A percentile compares a stretch with the other conserved stretches of the same genome.
Evolutionary conservation across 768 basidiomycete genomes (phyloP).

Genomic region (Chalciporus pseudorubinellus): DNA sequence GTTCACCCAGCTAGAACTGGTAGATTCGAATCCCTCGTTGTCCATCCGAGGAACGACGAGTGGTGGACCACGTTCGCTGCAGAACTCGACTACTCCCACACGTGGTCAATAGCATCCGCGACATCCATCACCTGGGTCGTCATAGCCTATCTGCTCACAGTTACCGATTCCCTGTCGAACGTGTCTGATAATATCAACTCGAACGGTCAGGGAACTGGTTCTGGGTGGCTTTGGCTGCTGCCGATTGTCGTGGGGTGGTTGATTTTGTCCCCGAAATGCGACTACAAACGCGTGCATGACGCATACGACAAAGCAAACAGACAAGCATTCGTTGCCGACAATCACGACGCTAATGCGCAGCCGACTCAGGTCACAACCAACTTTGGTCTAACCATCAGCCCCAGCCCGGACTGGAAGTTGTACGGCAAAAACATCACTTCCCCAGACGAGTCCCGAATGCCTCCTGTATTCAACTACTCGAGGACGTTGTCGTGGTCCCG

Average conservation of each 20-base stretch:
- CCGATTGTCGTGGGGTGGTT: slow-evolving; percentile 42
- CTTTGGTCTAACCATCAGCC: slow-evolving; percentile 17
- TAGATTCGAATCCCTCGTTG: slow-evolving; percentile 40
- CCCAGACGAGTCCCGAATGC: slow-evolving; percentile 24
- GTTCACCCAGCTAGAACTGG: slow-evolving; percentile 25
- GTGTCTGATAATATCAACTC: slow-evolving; percentile 24
- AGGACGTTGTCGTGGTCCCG: slow-evolving; percentile 22
- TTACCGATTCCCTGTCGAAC: slow-evolving; percentile 15
- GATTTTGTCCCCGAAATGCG: slow-evolving; percentile 40
- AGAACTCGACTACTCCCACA: slow-evolving; percentile 38
- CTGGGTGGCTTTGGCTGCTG: slow-evolving; percentile 44
- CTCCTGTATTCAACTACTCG: slow-evolving; percentile 27
- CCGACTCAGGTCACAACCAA: background rate
- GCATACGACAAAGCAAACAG: slow-evolving; percentile 17
- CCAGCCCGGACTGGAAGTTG: slow-evolving; percentile 4
- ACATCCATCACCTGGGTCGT: slow-evolving; percentile 44
- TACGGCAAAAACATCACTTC: slow-evolving; percentile 2
- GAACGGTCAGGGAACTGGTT: slow-evolving; percentile 39
- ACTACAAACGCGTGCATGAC: slow-evolving; percentile 28
- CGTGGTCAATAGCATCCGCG: slow-evolving; percentile 40
- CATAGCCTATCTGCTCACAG: slow-evolving; percentile 36
- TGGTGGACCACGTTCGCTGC: slow-evolving; percentile 40
- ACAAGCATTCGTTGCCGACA: background rate
- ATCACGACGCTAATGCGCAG: background rate
- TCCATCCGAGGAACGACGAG: slow-evolving; percentile 40